Conservation (phyloP, 306 rosid genomes). For the Cucumis hystrix region DNA sequence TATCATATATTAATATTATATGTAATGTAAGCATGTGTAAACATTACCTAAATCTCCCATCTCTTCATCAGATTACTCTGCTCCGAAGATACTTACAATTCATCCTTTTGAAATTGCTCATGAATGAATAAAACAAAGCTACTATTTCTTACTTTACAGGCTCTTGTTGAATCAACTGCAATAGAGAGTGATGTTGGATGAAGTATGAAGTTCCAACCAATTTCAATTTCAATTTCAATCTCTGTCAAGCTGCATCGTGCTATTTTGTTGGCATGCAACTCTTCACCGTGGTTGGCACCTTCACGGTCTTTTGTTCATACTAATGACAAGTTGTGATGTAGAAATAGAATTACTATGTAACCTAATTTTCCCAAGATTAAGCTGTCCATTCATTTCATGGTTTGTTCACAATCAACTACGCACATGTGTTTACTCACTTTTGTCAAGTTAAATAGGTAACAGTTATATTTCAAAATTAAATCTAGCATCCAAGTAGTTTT, state of each 20-base stretch:
- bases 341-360: background rate
- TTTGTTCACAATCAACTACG: background rate
- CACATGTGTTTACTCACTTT: background rate
- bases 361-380: background rate
- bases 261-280: background rate
- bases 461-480: background rate
- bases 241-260: background rate
- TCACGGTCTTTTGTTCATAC: background rate
- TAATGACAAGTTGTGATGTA: background rate
- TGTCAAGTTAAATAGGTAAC: background rate
- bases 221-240: background rate
- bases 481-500: background rate
- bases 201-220: background rate
- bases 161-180: conserved; percentile 37
- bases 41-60: background rate
- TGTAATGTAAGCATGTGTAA: background rate
- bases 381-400: background rate
- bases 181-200: conserved; percentile 31
- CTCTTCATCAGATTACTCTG: background rate
- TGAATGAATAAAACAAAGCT: background rate
- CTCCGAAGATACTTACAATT: background rate
- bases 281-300: background rate
- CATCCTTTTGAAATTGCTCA: background rate
- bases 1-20: background rate
- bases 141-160: conserved; percentile 49